These are phyloP conservation scores for Casaregolazyma lundiana DNA, from an alignment of 1,139 yeast species.

Conservation along the genomic window DNA sequence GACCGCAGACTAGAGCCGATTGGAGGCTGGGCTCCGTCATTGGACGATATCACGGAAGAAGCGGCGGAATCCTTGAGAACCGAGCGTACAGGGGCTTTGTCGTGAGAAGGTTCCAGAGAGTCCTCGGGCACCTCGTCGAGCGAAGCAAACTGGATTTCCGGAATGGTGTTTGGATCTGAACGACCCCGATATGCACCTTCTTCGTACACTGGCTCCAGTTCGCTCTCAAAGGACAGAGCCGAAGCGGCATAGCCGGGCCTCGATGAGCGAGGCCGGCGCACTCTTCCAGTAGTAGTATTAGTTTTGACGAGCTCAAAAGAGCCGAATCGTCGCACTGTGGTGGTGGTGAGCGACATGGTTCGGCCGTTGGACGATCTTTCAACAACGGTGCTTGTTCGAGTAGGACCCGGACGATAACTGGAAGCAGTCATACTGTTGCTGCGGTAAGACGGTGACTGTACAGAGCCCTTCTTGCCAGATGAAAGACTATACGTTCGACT, in stretches of 20 bases:
- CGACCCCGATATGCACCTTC: constrained; percentile 18
- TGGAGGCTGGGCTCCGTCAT: constrained; percentile 13
- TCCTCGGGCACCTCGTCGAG: constrained; percentile 1
- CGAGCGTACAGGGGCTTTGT: constrained; percentile 31
- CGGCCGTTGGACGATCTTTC: constrained; percentile 28
- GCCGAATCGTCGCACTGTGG: constrained; percentile 36
- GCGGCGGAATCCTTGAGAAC: constrained; percentile 27
- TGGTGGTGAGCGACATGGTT: constrained; percentile 37
- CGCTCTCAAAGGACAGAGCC: constrained; percentile 31
- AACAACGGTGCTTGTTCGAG: constrained; percentile 17
- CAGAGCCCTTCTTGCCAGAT: neutral
- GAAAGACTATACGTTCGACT: constrained; percentile 3
- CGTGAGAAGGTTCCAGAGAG: constrained; percentile 23
- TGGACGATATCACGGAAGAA: constrained; percentile 16
- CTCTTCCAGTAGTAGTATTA: constrained; percentile 24
- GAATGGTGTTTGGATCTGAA: neutral
- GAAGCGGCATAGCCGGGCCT: constrained; percentile 25
- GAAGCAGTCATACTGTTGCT: neutral
- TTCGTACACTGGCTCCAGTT: constrained; percentile 33
- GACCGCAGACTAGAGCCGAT: neutral
- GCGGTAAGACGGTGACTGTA: neutral
- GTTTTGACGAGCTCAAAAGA: constrained; percentile 35
- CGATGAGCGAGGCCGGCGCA: constrained; percentile 11
- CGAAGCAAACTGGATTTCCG: constrained; percentile 4
- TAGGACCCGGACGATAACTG: neutral